Base-by-base conservation (phyloP, 176 grass and related monocot genomes). In the Saccharum spontaneum region DNA sequence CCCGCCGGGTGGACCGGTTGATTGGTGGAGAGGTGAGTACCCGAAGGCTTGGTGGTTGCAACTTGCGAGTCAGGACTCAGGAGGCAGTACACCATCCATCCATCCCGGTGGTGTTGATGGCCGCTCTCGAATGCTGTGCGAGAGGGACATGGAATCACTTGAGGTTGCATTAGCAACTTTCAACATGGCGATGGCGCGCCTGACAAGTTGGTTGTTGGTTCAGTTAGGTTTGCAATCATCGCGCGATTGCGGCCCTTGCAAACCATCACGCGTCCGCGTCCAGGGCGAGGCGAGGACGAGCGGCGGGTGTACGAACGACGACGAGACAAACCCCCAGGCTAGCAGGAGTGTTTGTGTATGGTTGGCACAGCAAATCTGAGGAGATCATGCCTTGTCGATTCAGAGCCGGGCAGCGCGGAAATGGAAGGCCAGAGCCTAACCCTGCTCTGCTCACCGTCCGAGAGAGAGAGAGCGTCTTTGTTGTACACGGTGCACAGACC, bases 201-300 rank as follows among this genome's bases (percentile, higher is more conserved):
- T 55, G 73, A 76, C 48, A 12, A 38, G 50, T 59, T 48, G 64
- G 82, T 38, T 85, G 83, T 78, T 90, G 54, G 78, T 72, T 77
- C 23, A 1, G 83, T 26, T 72, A 22, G 55, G 78, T 7, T 22
- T 1, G 59, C 79, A 59, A 78, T 78, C 72, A 86, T 77, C 78
- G 41, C 7, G 70, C n/a, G n/a, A n/a, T n/a, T n/a, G n/a, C n/a
- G n/a, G n/a, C 15, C 60, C 46, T 37, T 9, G 48, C 67, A 62
- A 40, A 17, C 12, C 39, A 6, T 39, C 7, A 24, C 18, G 15
- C 12, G 11, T 13, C 18, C 10, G 12, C 3, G 28, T n/a, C 22
- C 22, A 10, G 13, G 11, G 31, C 34, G 6, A 52, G 59, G 87
- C 7, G 30, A 28, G 17, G 46, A 5, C 18, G 52, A 8, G 1